phyloP scores from a whole-genome alignment of 257 asterid genomes.

The Scutellaria barbata region DNA sequence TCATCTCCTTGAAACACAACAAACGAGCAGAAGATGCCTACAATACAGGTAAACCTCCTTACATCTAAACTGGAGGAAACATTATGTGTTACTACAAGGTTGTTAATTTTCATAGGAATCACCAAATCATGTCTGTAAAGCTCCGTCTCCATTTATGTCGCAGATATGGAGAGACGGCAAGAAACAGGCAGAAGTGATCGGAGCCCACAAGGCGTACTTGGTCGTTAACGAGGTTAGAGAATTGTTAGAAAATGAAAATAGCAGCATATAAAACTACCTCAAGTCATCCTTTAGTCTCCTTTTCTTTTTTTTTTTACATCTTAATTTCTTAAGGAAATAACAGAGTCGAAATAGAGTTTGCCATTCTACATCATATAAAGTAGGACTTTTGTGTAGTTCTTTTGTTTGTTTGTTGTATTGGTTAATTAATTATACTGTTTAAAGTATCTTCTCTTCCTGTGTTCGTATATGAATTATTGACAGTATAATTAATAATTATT shows the following conservation, averaged over 20 bases:
- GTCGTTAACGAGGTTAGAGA: conserved; percentile 82
- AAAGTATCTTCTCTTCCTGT: no score
- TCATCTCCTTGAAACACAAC: conserved; percentile 32
- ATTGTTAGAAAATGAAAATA: conserved; percentile 69
- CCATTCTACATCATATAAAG: background rate
- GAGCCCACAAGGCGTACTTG: conserved; percentile 79
- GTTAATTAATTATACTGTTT: no score
- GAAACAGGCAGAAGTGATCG: conserved; percentile 85
- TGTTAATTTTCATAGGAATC: conserved; percentile 13
- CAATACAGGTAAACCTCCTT: conserved; percentile 71
- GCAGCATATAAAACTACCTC: conserved; percentile 36
- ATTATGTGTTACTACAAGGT: background rate
- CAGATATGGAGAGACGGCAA: conserved; percentile 91
- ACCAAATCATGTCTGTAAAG: background rate
- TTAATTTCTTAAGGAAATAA: background rate
- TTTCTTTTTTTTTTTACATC: background rate
- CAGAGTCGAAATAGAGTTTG: background rate
- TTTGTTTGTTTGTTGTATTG: no score
- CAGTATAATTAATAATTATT: no score
- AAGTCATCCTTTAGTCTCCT: background rate
- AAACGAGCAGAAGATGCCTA: conserved; percentile 89
- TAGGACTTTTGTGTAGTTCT: no score
- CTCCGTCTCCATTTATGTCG: conserved; percentile 14
- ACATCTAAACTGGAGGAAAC: background rate
- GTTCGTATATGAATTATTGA: no score